Evolutionary conservation across 768 basidiomycete species (phyloP), one percentile per base, ranked within the genome.

Genomic region (Tylopilus balloui): DNA sequence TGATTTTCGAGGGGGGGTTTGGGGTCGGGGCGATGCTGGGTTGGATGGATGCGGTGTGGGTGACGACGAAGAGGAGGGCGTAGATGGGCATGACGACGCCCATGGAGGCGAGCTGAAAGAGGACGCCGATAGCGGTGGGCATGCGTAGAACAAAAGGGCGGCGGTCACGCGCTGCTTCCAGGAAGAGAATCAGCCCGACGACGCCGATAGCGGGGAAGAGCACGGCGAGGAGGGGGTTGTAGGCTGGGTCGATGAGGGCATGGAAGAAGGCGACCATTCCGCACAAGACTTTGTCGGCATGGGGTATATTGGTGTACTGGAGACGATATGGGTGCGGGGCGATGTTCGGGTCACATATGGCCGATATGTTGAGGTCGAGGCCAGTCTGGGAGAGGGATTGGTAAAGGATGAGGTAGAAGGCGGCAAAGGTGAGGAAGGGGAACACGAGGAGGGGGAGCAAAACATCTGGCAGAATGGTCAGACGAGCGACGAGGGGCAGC

Each of bases 201-300:
- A 56, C 51, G n/a, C 52, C 50, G 8, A 59, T 1, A 7, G 23
- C 47, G 6, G 55, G 23, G 42, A 56, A 42, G 23, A 54, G 28
- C n/a, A 52, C 50, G 8, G 52, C 58, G 29, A 59, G 48, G 10
- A 61, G 42, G 5, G 66, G 55, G 1, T 32, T 41, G 53, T 56
- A 51, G 14, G 24, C 17, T 1, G 64, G 35, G 23, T 53, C 37
- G 47, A 65, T 46, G 10, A 59, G 34, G 9, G 48, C 37, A 29
- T 79, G 74, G 61, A 81, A 82, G 60, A 81, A 72, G 0, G 62
- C 52, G 39, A 79, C 73, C 32, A 80, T 39, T 11, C 60, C 56
- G 45, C 80, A 82, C 10, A 82, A 57, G 8, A 50, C 5, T 11
- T 37, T 27, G 53, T 83, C 77, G n/a, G 73, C 25, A 5, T 44